Base-by-base conservation (phyloP, 805 yeast species). In the Yarrowia porcina region DNA sequence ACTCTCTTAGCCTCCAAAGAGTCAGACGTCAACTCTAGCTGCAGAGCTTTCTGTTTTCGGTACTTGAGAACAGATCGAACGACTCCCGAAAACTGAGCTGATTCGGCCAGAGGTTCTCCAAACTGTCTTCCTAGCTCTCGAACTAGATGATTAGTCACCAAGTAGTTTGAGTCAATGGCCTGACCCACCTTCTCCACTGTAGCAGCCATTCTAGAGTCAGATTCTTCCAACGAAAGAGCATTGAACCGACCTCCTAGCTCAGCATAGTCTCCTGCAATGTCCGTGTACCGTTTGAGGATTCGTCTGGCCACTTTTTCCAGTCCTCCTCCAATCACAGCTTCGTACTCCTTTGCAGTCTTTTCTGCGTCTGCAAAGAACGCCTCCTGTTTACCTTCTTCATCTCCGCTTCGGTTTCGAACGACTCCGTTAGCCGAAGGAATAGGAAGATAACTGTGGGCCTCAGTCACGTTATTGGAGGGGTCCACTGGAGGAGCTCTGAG, bases 181-280 rank as follows among this genome's bases (percentile, higher is more conserved):
- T 89, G 91, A 1, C 98, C 97, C 28, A 90, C 83, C 66, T 85
- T 84, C 71, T 94, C 98, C 65, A 90, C 80, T 2, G 85, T 78
- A 3, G 84, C 70, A 0, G 94, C 78, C 44, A 78, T 68, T 4
- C 68, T 64, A 11, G 71, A 70, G 27, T 69, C 67, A 6, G 49
- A 28, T 64, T 76, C 77, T 66, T 85, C 87, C 32, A 85, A 72
- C 65, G 84, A 79, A 69, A 84, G 82, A 1, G 86, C 84, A 66
- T 85, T 85, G 69, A 81, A 83, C 67, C 81, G 79, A 0, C 87
- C 88, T 3, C 96, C 96, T n/a, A 89, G 73, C 66, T 89, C 94
- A 0, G 90, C 85, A 64, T 86, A 80, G 68, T 86, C 90, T 27
- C 80, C 76, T 0, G 89, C 83, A 33, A 87, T 71, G 0, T 87